These are phyloP conservation scores for Cinchona pubescens DNA, from an alignment of 257 asterid genomes.

Conservation along the genomic window DNA sequence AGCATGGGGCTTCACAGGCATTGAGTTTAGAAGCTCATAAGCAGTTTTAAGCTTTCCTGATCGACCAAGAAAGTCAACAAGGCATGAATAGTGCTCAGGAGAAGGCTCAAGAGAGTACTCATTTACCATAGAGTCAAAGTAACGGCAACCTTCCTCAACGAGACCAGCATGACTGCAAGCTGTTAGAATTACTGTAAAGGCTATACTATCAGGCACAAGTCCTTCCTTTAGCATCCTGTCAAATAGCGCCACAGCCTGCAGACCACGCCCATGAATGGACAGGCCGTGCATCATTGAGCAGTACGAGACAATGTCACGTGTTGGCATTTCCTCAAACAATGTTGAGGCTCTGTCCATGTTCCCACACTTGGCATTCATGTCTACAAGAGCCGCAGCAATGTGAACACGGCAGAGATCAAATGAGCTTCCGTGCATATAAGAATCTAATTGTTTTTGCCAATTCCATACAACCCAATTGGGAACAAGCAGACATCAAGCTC, in stretches of 20 bases:
- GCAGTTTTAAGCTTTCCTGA: constrained; percentile 72
- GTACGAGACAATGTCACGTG: constrained; percentile 50
- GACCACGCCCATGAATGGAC: constrained; percentile 49
- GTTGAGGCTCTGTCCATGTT: constrained; percentile 58
- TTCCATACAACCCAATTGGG: constrained; percentile 62
- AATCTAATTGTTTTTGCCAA: constrained; percentile 63
- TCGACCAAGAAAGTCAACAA: constrained; percentile 71
- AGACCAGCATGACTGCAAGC: constrained; percentile 63
- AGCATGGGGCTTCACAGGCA: constrained; percentile 55
- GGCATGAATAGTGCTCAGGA: constrained; percentile 70
- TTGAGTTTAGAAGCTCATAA: constrained; percentile 53
- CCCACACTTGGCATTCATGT: constrained; percentile 80
- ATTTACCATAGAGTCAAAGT: constrained; percentile 45
- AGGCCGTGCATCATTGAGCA: constrained; percentile 80
- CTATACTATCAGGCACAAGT: constrained; percentile 59
- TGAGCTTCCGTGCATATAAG: constrained; percentile 34
- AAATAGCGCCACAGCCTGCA: constrained; percentile 50
- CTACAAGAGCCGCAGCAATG: constrained; percentile 62
- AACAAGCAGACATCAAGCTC: constrained; percentile 74
- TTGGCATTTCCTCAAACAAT: constrained; percentile 54
- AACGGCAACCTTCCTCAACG: constrained; percentile 56
- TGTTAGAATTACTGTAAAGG: constrained; percentile 56
- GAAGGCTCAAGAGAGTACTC: constrained; percentile 47
- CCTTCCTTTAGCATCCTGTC: constrained; percentile 67
- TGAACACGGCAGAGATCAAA: constrained; percentile 44